A percentile compares a stretch with the other conserved stretches of the same genome.
Evolutionary conservation across 768 basidiomycete genomes (phyloP).

Genomic region (Russula griseocarnosa): DNA sequence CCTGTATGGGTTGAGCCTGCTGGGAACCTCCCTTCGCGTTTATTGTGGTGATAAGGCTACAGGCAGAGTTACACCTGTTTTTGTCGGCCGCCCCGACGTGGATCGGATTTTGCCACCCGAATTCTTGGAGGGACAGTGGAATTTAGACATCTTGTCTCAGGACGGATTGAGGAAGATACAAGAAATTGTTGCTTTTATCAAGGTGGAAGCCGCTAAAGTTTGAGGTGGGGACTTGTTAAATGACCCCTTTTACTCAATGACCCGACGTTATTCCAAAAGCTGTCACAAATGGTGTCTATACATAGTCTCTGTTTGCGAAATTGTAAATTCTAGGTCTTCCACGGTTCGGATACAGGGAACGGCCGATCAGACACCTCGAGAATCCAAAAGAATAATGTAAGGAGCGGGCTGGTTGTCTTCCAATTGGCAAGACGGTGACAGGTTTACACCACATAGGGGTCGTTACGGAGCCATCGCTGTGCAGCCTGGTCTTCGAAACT

Average conservation of each 20-base stretch:
- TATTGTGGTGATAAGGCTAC: constrained; percentile 5
- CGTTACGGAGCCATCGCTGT: too few species aligned
- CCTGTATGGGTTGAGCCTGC: constrained; percentile 11
- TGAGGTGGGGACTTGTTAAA: neutral
- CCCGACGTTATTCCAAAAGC: neutral
- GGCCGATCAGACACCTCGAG: too few species aligned
- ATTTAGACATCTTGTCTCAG: constrained; percentile 6
- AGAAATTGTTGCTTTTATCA: constrained; percentile 5
- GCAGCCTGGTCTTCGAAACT: too few species aligned
- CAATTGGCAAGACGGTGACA: too few species aligned
- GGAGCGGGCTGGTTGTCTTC: too few species aligned
- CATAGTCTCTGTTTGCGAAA: too few species aligned
- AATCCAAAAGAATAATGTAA: too few species aligned
- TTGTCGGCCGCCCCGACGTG: neutral
- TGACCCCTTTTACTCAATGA: neutral
- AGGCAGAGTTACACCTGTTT: neutral
- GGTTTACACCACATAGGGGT: too few species aligned
- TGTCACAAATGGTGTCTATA: too few species aligned
- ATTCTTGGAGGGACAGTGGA: constrained; percentile 6
- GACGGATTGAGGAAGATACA: constrained; percentile 5
- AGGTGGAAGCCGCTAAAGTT: neutral
- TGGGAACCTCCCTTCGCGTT: constrained; percentile 7
- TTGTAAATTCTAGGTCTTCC: too few species aligned
- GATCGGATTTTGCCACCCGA: neutral
- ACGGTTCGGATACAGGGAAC: too few species aligned